Conservation (phyloP, 1,284 basidiomycete species). For the Leccinum variabile region DNA sequence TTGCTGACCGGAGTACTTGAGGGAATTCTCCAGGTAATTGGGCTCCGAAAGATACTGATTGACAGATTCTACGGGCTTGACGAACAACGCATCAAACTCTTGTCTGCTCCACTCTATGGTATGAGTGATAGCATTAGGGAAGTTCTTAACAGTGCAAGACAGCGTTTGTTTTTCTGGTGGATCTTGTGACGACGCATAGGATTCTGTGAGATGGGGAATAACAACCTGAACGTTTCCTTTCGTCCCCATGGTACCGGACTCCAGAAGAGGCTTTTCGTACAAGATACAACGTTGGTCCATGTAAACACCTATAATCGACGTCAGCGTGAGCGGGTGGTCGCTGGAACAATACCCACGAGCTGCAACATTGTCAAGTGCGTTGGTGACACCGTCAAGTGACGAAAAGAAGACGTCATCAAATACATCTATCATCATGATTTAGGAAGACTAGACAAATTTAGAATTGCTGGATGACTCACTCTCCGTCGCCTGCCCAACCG, state of each 20-base stretch:
- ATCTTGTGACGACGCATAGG: constrained; percentile 97
- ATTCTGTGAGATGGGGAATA: constrained; percentile 94
- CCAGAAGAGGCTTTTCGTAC: constrained; percentile 94
- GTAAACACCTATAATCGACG: constrained; percentile 71
- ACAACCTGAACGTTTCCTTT: constrained; percentile 99
- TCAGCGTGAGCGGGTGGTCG: constrained; percentile 6
- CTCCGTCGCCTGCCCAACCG: constrained; percentile 93
- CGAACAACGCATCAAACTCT: constrained; percentile 91
- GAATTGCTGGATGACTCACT: constrained; percentile 51
- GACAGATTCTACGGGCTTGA: constrained; percentile 92
- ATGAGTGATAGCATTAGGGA: constrained; percentile 98
- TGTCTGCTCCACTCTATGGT: constrained; percentile 99
- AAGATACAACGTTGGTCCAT: constrained; percentile 99
- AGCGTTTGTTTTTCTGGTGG: constrained; percentile 98
- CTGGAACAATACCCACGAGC: constrained; percentile 64
- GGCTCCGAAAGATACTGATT: constrained; percentile 98
- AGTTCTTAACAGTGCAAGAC: constrained; percentile 98
- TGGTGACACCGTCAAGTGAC: constrained; percentile 93
- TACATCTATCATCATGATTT: constrained; percentile 53
- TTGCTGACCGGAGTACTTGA: constrained; percentile 90
- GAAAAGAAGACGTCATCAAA: constrained; percentile 92
- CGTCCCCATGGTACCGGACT: constrained; percentile 97
- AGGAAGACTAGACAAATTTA: constrained; percentile 5
- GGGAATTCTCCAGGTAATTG: constrained; percentile 89
- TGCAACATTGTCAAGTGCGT: constrained; percentile 97